Base-by-base conservation (phyloP, 345 rosid genomes). In the Eucalyptus sp. region DNA sequence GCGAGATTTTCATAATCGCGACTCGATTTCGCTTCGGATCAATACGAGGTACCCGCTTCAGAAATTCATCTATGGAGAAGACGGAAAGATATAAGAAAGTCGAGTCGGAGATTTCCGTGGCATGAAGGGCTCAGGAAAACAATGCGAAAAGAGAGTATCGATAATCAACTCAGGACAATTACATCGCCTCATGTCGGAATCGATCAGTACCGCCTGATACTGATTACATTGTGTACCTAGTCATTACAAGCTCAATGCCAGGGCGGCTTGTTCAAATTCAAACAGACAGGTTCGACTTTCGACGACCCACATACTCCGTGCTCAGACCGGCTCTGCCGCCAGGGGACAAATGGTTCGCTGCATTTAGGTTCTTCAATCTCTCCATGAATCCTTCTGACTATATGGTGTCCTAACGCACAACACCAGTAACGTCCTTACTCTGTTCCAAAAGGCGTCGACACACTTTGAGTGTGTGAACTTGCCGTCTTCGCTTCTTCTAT, bases 371-470 rank as follows among this genome's bases (percentile, higher is more conserved):
- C 41, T 64, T 76, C 84, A 76, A 76, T 86, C 87, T 86, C 87
- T 86, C 48, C 87, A 86, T 31, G 48, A 54, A 86, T 51, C 87
- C 54, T 86, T 86, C 62, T 33, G 60, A 86, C 87, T 31, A 79
- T 87, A 84, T 50, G 91, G 90, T 81, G 88, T 88, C 86, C 91
- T 86, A 68, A 92, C 92, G 86, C 93, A 90, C 64, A 94, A 88
- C 83, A 89, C 89, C 27, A 95, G 85, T 56, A 95, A 89, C 88
- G 93, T 93, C 89, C 91, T 92, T 84, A 93, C 79, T 88, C 90
- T 88, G 46, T 76, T 54, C 66, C 91, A 90, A 71, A 94, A 89
- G 86, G 91, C 88, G 68, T 89, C 89, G 5, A 87, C 76, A 52
- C 92, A 90, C 86, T 86, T 90, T 48, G 94, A 89, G 15, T 90